A percentile compares a stretch with the other conserved stretches of the same genome.
Evolutionary conservation across 2,329 filamentous ascomycete genomes (phyloP).

Genomic region (Aphanocladium album): DNA sequence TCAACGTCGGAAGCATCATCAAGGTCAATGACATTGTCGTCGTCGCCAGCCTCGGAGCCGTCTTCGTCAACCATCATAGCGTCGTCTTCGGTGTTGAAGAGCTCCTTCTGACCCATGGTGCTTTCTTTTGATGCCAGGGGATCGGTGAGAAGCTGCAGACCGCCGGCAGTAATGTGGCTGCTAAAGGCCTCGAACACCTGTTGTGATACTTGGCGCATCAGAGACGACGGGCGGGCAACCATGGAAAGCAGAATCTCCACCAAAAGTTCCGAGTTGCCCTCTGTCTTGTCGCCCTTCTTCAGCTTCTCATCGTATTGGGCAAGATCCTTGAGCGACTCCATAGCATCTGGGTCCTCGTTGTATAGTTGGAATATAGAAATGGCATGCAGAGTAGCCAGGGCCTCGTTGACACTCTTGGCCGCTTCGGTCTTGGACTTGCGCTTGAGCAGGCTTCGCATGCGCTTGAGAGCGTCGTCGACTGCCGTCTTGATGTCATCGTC

Average conservation of each 20-base stretch:
- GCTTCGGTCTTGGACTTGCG: slow-evolving; percentile 28
- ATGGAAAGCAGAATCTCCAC: slow-evolving; percentile 90
- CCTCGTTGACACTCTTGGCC: slow-evolving; percentile 46
- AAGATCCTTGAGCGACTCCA: slow-evolving; percentile 78
- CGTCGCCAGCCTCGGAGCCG: slow-evolving; percentile 33
- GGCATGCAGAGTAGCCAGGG: slow-evolving; percentile 75
- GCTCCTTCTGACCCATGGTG: slow-evolving; percentile 73
- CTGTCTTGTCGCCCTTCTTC: slow-evolving; percentile 48
- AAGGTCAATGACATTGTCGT: slow-evolving; percentile 25
- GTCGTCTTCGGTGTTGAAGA: slow-evolving; percentile 69
- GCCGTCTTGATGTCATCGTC: slow-evolving; percentile 50
- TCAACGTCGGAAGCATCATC: slow-evolving; percentile 42
- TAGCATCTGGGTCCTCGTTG: slow-evolving; percentile 80
- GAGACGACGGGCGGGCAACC: slow-evolving; percentile 74
- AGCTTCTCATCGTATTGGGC: slow-evolving; percentile 67
- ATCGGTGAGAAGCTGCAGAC: slow-evolving; percentile 60
- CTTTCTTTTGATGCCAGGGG: slow-evolving; percentile 77
- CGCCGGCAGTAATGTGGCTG: slow-evolving; percentile 64
- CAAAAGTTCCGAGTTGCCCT: slow-evolving; percentile 62
- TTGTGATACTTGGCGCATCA: slow-evolving; percentile 81
- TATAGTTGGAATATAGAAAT: slow-evolving; percentile 85
- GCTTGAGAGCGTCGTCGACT: slow-evolving; percentile 46
- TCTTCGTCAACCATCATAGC: slow-evolving; percentile 48
- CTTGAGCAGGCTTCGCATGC: slow-evolving; percentile 49
- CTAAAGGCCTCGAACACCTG: slow-evolving; percentile 85